A percentile compares a stretch with the other conserved stretches of the same genome.
Conservation (phyloP, 2,329 filamentous ascomycete genomes). For the Coniochaeta ligniaria region DNA sequence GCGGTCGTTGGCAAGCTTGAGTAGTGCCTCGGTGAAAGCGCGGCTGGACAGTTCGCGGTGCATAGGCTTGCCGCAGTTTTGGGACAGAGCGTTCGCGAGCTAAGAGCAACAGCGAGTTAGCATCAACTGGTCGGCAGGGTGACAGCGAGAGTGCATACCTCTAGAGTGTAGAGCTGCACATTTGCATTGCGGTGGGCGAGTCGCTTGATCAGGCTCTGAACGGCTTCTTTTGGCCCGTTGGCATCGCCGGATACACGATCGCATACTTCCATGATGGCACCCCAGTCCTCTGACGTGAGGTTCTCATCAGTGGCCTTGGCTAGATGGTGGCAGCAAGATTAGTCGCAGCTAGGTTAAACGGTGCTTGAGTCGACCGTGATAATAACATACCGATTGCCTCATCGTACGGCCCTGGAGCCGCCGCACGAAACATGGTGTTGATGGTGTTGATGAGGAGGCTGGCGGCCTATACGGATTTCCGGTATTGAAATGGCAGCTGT, state of each 20-base stretch:
- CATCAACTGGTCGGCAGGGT: background rate
- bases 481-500: background rate
- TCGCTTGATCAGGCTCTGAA: slow-evolving; percentile 85
- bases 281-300: slow-evolving; percentile 74
- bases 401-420: slow-evolving; percentile 50
- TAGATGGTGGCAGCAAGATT: slow-evolving; percentile 21
- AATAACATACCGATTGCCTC: slow-evolving; percentile 47
- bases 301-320: slow-evolving; percentile 92
- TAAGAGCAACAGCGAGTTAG: slow-evolving; percentile 23
- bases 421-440: slow-evolving; percentile 50
- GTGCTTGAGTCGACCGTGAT: slow-evolving; percentile 1
- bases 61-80: slow-evolving; percentile 82
- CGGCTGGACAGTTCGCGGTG: slow-evolving; percentile 86
- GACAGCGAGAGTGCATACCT: slow-evolving; percentile 41
- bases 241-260: slow-evolving; percentile 48
- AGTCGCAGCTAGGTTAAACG: background rate
- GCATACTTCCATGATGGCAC: slow-evolving; percentile 57
- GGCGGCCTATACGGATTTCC: background rate
- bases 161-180: slow-evolving; percentile 90
- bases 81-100: slow-evolving; percentile 84
- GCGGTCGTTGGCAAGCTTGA: slow-evolving; percentile 85
- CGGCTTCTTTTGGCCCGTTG: slow-evolving; percentile 70
- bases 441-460: slow-evolving; percentile 29
- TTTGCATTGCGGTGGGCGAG: slow-evolving; percentile 92
- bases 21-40: slow-evolving; percentile 87